phyloP scores from a whole-genome alignment of 2,329 filamentous ascomycete species.

The Arthroderma uncinatum region DNA sequence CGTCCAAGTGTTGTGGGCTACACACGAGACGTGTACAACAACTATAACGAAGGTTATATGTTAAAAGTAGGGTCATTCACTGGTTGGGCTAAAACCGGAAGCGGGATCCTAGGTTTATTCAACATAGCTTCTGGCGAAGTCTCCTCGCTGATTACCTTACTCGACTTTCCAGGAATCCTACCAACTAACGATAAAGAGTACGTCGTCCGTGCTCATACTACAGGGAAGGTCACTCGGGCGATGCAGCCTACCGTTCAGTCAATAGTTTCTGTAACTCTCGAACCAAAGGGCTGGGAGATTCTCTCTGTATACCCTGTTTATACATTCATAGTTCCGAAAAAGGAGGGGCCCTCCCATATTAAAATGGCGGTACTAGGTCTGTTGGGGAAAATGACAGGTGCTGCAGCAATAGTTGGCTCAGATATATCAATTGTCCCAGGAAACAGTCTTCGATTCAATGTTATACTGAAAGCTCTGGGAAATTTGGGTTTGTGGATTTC shows the following conservation, averaged over 20 bases:
- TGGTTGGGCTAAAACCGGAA: conserved; percentile 55
- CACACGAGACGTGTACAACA: conserved; percentile 60
- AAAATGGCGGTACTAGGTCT: conserved; percentile 62
- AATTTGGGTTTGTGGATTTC: conserved; percentile 63
- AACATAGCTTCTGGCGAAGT: conserved; percentile 57
- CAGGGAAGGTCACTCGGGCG: conserved; percentile 45
- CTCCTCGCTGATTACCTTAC: conserved; percentile 58
- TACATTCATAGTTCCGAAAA: conserved; percentile 39
- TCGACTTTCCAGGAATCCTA: conserved; percentile 61
- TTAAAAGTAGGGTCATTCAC: conserved; percentile 72
- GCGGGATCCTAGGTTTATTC: conserved; percentile 71
- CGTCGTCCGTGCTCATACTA: conserved; percentile 60
- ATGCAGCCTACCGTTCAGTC: conserved; percentile 30
- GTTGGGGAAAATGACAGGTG: conserved; percentile 79
- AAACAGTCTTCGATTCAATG: conserved; percentile 52
- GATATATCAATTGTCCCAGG: conserved; percentile 48
- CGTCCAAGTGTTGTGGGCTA: conserved; percentile 65
- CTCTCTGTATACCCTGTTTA: conserved; percentile 61
- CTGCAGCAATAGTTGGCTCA: conserved; percentile 60
- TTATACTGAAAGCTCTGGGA: conserved; percentile 69
- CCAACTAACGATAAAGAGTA: conserved; percentile 44
- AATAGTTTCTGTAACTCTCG: conserved; percentile 53
- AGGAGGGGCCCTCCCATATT: conserved; percentile 31
- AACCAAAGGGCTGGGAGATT: conserved; percentile 64
- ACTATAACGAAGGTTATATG: conserved; percentile 60